Percentiles rank a stretch among this genome's conserved stretches.
phyloP scores from a whole-genome alignment of 805 yeast genomes.

The Danielia oregonensis region DNA sequence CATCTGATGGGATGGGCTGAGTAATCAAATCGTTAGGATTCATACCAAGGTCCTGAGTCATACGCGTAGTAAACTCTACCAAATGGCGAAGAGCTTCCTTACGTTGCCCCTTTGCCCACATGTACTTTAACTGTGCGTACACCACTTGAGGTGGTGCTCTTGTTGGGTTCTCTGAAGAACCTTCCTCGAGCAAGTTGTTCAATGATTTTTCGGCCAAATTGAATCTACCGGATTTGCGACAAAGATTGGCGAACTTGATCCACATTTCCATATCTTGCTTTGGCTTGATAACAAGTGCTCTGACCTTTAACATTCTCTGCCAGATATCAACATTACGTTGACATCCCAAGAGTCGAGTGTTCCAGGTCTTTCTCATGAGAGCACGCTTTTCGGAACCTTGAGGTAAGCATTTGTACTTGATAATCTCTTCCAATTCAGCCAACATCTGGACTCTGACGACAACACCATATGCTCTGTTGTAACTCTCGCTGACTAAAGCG shows the following conservation, averaged over 20 bases:
- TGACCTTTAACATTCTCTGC: slow-evolving; percentile 91
- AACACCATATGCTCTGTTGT: slow-evolving; percentile 93
- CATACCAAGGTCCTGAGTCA: slow-evolving; percentile 85
- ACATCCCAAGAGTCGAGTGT: slow-evolving; percentile 84
- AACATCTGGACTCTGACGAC: slow-evolving; percentile 96
- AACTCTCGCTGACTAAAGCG: slow-evolving; percentile 91
- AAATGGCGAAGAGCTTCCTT: slow-evolving; percentile 81
- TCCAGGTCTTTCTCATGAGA: slow-evolving; percentile 89
- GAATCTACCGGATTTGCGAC: slow-evolving; percentile 89
- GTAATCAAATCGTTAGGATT: slow-evolving; percentile 84
- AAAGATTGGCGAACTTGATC: slow-evolving; percentile 95
- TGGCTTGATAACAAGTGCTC: slow-evolving; percentile 91
- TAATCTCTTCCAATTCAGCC: slow-evolving; percentile 94
- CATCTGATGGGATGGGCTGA: slow-evolving; percentile 73
- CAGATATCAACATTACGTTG: slow-evolving; percentile 98
- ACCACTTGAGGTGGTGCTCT: slow-evolving; percentile 96
- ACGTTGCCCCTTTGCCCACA: slow-evolving; percentile 94
- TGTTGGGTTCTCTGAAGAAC: slow-evolving; percentile 58
- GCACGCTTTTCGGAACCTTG: slow-evolving; percentile 76
- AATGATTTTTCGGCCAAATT: slow-evolving; percentile 91
- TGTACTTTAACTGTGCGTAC: slow-evolving; percentile 91
- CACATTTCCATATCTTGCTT: slow-evolving; percentile 96
- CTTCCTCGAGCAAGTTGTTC: slow-evolving; percentile 72
- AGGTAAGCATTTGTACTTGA: slow-evolving; percentile 80
- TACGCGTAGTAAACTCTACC: slow-evolving; percentile 84